Evolutionary conservation across 2,329 filamentous ascomycete genomes (phyloP).

Genomic region (Macrophomina pseudophaseolina): DNA sequence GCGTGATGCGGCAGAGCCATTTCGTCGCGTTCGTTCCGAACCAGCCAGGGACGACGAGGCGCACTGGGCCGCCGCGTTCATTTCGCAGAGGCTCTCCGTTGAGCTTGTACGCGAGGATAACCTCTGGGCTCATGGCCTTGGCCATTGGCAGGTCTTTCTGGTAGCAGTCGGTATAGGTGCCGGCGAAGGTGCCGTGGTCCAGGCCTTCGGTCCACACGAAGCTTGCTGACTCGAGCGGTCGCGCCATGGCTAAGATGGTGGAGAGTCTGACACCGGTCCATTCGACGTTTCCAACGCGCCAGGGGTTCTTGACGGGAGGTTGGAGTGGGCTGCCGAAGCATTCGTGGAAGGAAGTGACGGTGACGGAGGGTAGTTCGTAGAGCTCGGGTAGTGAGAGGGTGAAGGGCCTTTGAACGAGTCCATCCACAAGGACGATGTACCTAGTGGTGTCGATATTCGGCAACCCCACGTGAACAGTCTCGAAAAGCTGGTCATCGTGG

Average conservation of each 20-base stretch:
- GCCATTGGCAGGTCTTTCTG: conserved; percentile 40
- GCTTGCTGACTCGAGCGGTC: conserved; percentile 17
- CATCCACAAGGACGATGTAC: conserved; percentile 41
- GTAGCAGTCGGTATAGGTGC: conserved; percentile 36
- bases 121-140: conserved; percentile 35
- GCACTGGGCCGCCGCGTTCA: conserved; percentile 38
- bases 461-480: conserved; percentile 45
- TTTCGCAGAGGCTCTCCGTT: conserved; percentile 33
- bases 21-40: conserved; percentile 42
- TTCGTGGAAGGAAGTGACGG: conserved; percentile 42
- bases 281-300: conserved; percentile 42
- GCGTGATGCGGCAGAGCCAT: conserved; percentile 36
- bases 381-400: conserved; percentile 36
- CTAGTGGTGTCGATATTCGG: conserved; percentile 36
- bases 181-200: conserved; percentile 36
- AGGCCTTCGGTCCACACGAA: conserved; percentile 41
- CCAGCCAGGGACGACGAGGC: conserved; percentile 40
- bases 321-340: conserved; percentile 44
- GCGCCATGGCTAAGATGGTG: conserved; percentile 33
- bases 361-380: conserved; percentile 33
- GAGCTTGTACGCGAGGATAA: conserved; percentile 38
- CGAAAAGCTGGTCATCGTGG: conserved; percentile 38
- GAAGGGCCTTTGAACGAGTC: conserved; percentile 38
- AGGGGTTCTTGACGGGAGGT: conserved; percentile 36
- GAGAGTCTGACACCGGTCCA: conserved; percentile 43